Conservation (phyloP, 345 rosid species). For the Aquilaria yunnanensis region DNA sequence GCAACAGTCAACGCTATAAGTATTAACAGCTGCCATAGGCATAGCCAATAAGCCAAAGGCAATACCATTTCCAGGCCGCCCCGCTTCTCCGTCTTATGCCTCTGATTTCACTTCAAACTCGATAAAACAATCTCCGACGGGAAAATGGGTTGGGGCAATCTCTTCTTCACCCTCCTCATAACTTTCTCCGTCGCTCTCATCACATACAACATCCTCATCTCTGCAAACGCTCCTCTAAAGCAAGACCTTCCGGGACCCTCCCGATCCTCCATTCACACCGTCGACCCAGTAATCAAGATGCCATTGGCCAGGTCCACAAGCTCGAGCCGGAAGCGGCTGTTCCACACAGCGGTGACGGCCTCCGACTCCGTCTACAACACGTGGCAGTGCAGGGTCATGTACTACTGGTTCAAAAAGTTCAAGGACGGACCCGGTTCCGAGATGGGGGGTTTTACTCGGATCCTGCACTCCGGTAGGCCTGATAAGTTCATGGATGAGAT, state of each 20-base stretch:
- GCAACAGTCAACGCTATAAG: too few species aligned
- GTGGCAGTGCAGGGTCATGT: conserved; percentile 98
- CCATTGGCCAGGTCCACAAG: conserved; percentile 48
- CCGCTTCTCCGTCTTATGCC: background rate
- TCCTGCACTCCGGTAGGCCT: conserved; percentile 86
- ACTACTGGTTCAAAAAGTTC: conserved; percentile 89
- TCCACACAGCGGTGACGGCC: conserved; percentile 99
- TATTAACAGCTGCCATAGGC: too few species aligned
- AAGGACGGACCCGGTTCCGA: conserved; percentile 55
- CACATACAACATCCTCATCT: conserved; percentile 92
- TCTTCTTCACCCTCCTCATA: conserved; percentile 59
- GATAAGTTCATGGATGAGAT: conserved; percentile 89
- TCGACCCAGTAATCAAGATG: conserved; percentile 75
- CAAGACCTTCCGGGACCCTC: conserved; percentile 80
- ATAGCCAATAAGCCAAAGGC: too few species aligned
- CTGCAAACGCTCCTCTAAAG: conserved; percentile 87
- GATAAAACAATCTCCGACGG: background rate
- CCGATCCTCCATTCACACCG: conserved; percentile 19
- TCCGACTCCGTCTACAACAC: conserved; percentile 91
- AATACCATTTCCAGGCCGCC: too few species aligned
- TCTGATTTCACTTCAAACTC: background rate
- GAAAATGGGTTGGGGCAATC: conserved; percentile 73
- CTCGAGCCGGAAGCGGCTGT: conserved; percentile 37
- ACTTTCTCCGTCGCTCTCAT: conserved; percentile 82
- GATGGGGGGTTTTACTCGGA: conserved; percentile 98